phyloP scores from a whole-genome alignment of 2,329 filamentous ascomycete genomes.

The Pseudogymnoascus sp. region DNA sequence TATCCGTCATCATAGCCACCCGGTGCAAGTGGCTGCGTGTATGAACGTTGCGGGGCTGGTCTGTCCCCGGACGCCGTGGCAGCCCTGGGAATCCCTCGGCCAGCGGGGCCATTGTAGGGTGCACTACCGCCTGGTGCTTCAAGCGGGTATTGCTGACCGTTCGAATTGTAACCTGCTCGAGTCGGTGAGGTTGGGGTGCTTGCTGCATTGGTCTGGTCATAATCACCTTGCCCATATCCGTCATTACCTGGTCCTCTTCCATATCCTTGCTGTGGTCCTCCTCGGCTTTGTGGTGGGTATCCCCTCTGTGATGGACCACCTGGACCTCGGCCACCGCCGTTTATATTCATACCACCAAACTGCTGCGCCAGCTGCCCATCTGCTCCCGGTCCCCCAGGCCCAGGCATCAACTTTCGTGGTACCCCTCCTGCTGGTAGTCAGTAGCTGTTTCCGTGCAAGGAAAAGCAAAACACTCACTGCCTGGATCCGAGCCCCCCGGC shows the following conservation, averaged over 20 bases:
- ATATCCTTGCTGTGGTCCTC: conserved; percentile 21
- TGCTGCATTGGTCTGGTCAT: conserved; percentile 11
- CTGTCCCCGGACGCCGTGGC: conserved; percentile 37
- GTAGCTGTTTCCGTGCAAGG: background rate
- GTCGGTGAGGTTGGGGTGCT: conserved; percentile 24
- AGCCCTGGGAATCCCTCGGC: conserved; percentile 42
- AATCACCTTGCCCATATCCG: conserved; percentile 11
- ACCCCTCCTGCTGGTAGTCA: background rate
- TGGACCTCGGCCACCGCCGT: conserved; percentile 24
- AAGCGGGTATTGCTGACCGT: conserved; percentile 18
- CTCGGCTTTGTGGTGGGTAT: conserved; percentile 19
- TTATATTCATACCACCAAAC: conserved; percentile 15
- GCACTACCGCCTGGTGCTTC: conserved; percentile 29
- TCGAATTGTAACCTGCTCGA: conserved; percentile 15
- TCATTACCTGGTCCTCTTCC: conserved; percentile 22
- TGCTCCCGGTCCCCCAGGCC: background rate
- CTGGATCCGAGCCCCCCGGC: background rate
- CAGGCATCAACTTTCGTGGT: background rate
- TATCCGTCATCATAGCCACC: conserved; percentile 11
- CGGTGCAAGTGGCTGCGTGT: conserved; percentile 13
- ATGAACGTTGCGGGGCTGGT: conserved; percentile 19
- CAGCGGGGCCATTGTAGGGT: conserved; percentile 39
- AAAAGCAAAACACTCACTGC: background rate
- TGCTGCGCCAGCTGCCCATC: conserved; percentile 16
- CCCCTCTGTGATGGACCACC: conserved; percentile 20